These are phyloP conservation scores for Botrytis porri DNA, from an alignment of 2,329 filamentous ascomycete species.

Conservation along the genomic window DNA sequence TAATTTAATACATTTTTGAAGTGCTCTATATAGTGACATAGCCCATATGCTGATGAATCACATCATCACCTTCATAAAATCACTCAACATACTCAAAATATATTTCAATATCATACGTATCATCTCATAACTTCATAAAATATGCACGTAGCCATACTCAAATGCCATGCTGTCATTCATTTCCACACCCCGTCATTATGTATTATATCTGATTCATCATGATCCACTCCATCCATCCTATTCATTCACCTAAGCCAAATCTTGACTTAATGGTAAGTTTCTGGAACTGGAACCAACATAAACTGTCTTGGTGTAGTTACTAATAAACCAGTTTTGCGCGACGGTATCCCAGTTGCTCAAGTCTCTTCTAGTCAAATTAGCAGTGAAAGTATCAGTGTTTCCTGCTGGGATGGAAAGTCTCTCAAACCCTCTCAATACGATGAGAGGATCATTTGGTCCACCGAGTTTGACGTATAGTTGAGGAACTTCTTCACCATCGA, in stretches of 20 bases:
- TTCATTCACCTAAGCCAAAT: constrained; percentile 20
- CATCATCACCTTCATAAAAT: neutral
- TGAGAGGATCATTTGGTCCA: constrained; percentile 65
- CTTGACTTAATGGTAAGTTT: constrained; percentile 33
- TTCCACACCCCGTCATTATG: neutral
- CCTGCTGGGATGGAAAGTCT: constrained; percentile 70
- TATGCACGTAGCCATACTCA: constrained; percentile 1
- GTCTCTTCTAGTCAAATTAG: constrained; percentile 73
- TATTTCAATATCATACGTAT: neutral
- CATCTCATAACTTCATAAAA: constrained; percentile 3
- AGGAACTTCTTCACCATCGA: constrained; percentile 54
- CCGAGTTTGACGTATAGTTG: constrained; percentile 76
- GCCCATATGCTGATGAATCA: too few species aligned
- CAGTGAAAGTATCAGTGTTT: constrained; percentile 62
- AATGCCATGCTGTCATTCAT: neutral
- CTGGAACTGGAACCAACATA: constrained; percentile 38
- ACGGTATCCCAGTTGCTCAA: constrained; percentile 80
- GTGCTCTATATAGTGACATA: too few species aligned
- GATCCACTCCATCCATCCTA: neutral
- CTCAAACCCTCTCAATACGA: constrained; percentile 76
- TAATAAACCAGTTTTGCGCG: constrained; percentile 76
- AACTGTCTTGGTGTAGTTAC: constrained; percentile 35
- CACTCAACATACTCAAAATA: neutral
- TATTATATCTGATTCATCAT: neutral
- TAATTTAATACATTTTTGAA: too few species aligned